Base-by-base conservation (phyloP, 306 rosid genomes). In the Cucurbita ficifolia region DNA sequence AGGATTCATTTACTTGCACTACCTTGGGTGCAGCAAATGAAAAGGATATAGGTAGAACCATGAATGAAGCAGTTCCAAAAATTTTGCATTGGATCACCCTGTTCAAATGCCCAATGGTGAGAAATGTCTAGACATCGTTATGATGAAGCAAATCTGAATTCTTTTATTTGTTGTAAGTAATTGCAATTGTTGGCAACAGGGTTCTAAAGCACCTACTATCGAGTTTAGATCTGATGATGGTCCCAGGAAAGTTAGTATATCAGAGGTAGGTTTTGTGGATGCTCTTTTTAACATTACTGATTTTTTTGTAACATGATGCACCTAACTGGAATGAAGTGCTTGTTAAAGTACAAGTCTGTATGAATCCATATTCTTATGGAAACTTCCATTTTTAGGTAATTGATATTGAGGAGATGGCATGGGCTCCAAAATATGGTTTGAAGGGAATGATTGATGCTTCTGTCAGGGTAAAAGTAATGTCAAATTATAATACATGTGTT, bases 391-490 rank as follows among this genome's bases (percentile, higher is more conserved):
- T 74, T 80, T 79, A 93, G 98, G 97, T 90, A 63, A 75, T 82
- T 80, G 98, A 93, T 81, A 93, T 93, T 75, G 98, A 93, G 87
- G 98, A 93, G 86, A 88, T 93, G 96, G 89, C 96, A 56, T 93
- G 98, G 98, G 94, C 97, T 67, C 94, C 98, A 52, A 90, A 81
- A 79, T 93, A 88, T 77, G 98, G 98, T 78, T 76, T 93, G 84
- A 93, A 93, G 83, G 98, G 98, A 81, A 87, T 87, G 90, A 90
- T 93, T 83, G 98, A 93, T 86, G 96, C 98, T 81, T 90, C 98
- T 6, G 82, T 93, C 61, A 84, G 87, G 75, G 96, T 89, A 79
- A 84, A 76, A 57, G 81, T 90, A 33, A 77, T 50, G 60, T 83
- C 86, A 71, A 67, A 71, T 74, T 82, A 75, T 59, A 72, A 62